Evolutionary conservation across 2,329 filamentous ascomycete species (phyloP).

Genomic region (Fusarium sp.): DNA sequence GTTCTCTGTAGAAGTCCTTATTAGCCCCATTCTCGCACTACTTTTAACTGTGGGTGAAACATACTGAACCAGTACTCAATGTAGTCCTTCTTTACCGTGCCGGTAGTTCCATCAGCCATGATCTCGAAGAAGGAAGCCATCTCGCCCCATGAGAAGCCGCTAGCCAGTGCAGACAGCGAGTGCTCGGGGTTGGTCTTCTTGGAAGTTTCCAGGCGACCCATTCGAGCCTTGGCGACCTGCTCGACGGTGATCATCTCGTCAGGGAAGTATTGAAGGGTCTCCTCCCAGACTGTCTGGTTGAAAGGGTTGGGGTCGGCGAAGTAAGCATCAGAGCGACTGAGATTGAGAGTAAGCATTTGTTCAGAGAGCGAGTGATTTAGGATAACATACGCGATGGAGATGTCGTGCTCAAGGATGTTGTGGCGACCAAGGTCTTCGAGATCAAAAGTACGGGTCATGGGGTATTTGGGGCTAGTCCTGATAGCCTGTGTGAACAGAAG

Average conservation of each 20-base stretch:
- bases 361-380: rapidly evolving
- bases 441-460: not conserved
- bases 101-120: constrained; percentile 17
- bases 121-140: constrained; percentile 24
- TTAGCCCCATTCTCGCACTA: not conserved
- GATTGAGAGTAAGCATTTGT: rapidly evolving
- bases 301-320: constrained; percentile 13
- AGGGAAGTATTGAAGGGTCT: not conserved
- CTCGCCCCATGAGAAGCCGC: constrained; percentile 15
- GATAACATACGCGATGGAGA: not conserved
- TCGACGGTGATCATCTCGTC: constrained; percentile 12
- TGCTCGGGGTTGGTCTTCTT: constrained; percentile 9
- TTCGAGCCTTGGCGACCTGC: constrained; percentile 9
- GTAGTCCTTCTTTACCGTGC: constrained; percentile 17
- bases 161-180: constrained; percentile 3
- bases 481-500: constrained; percentile 13
- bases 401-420: constrained; percentile 11
- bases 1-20: not conserved
- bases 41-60: not conserved
- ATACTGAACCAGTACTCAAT: constrained; percentile 22
- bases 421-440: constrained; percentile 1
- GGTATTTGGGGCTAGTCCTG: constrained; percentile 11
- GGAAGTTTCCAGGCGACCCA: not conserved
- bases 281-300: constrained; percentile 7
- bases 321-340: constrained; percentile 7